phyloP scores from a whole-genome alignment of 2,329 filamentous ascomycete species.

The Apiospora koreana region DNA sequence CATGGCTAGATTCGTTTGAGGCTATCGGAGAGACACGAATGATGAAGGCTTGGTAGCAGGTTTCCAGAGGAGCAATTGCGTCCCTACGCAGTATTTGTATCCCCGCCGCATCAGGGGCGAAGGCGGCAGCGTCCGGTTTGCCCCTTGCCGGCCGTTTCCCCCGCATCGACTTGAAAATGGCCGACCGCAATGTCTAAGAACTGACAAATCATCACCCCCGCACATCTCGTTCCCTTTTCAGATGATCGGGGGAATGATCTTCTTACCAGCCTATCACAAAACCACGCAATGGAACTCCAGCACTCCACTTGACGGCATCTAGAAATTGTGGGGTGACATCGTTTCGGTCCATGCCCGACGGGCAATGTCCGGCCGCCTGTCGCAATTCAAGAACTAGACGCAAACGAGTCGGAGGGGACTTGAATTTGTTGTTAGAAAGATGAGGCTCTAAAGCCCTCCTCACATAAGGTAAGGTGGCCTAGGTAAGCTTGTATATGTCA shows the following conservation, averaged over 20 bases:
- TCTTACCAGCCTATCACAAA: background rate
- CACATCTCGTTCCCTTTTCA: background rate
- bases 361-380: background rate
- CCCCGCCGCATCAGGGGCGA: background rate
- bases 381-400: too few species aligned
- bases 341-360: background rate
- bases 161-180: background rate
- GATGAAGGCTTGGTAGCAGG: background rate
- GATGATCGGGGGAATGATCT: background rate
- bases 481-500: too few species aligned
- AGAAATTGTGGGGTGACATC: background rate
- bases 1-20: background rate
- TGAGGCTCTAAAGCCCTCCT: background rate
- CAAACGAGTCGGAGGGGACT: too few species aligned
- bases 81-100: background rate
- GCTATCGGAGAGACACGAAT: background rate
- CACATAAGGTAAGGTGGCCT: too few species aligned
- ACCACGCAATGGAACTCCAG: background rate
- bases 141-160: background rate
- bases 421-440: too few species aligned
- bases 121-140: background rate
- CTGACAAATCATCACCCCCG: background rate
- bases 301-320: background rate
- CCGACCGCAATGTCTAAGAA: background rate
- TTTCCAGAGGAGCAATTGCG: background rate